Evolutionary conservation across 352 stramenopile species (phyloP).

Genomic region (Salisapilia sapeloensis): DNA sequence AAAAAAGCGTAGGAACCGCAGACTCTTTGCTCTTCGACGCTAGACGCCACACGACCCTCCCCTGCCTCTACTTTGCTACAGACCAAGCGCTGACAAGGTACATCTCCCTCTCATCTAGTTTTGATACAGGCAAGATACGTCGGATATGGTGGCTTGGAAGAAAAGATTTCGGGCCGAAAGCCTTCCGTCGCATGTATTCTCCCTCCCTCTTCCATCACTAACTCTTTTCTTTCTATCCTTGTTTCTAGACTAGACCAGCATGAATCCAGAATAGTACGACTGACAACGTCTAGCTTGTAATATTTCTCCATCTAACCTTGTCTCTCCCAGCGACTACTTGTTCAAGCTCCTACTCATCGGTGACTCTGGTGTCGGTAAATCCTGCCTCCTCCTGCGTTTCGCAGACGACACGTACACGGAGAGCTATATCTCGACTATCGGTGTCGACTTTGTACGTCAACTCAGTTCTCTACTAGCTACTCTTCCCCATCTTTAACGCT

Average conservation of each 20-base stretch:
- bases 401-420: conserved; percentile 99
- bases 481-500: conserved; percentile 2
- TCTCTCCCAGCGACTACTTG: conserved; percentile 86
- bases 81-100: too few species aligned
- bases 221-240: too few species aligned
- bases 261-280: conserved; percentile 89
- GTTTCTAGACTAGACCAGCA: conserved; percentile 9
- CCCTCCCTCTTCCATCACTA: too few species aligned
- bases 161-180: too few species aligned
- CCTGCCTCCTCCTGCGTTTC: conserved; percentile 97
- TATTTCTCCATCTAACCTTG: not conserved
- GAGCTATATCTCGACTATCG: conserved; percentile 99
- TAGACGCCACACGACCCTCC: too few species aligned
- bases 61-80: too few species aligned
- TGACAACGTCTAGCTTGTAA: not conserved
- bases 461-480: conserved; percentile 2
- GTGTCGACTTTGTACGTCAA: conserved; percentile 96
- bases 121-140: too few species aligned
- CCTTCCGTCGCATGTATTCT: too few species aligned
- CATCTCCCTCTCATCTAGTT: too few species aligned
- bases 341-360: conserved; percentile 98
- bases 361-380: conserved; percentile 97
- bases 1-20: too few species aligned
- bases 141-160: too few species aligned
- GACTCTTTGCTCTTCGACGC: too few species aligned